Evolutionary conservation across 169 alveolate species (phyloP).

Genomic region (Plasmodium coatneyi): DNA sequence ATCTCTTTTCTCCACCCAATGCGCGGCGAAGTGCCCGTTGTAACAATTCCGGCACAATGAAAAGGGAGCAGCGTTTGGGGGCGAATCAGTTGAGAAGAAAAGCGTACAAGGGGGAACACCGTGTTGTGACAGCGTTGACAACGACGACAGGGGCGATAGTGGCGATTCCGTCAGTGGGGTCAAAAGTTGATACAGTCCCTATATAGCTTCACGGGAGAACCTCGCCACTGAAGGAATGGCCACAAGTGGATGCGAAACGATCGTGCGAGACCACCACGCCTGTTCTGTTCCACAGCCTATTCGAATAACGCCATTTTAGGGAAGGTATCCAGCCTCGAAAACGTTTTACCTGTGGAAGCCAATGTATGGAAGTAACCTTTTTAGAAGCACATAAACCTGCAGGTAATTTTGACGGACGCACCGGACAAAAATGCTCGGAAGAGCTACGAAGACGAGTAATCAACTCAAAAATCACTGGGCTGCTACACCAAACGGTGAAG

Average conservation of each 20-base stretch:
- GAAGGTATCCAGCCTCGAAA: not conserved
- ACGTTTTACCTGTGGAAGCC: not conserved
- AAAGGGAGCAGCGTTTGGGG: not conserved
- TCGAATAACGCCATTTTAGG: not conserved
- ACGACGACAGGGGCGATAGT: not conserved
- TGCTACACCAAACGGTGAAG: not conserved
- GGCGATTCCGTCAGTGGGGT: not conserved
- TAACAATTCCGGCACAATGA: not conserved
- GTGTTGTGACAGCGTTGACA: not conserved
- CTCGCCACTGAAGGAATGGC: not conserved
- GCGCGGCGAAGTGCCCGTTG: not conserved
- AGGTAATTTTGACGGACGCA: not conserved
- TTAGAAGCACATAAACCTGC: not conserved
- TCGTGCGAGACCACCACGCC: not conserved
- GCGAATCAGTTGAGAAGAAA: not conserved
- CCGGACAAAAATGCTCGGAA: not conserved
- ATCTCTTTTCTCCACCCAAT: not conserved
- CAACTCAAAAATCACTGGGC: not conserved
- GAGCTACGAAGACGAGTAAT: not conserved
- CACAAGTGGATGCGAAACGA: not conserved
- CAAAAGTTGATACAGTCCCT: not conserved
- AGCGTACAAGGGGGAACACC: not conserved
- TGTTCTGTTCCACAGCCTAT: not conserved
- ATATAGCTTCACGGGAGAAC: not conserved
- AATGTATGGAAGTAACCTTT: not conserved